These are phyloP conservation scores for Mortierella sp. DNA, from an alignment of 371 early-diverging fungal species.

Conservation along the genomic window DNA sequence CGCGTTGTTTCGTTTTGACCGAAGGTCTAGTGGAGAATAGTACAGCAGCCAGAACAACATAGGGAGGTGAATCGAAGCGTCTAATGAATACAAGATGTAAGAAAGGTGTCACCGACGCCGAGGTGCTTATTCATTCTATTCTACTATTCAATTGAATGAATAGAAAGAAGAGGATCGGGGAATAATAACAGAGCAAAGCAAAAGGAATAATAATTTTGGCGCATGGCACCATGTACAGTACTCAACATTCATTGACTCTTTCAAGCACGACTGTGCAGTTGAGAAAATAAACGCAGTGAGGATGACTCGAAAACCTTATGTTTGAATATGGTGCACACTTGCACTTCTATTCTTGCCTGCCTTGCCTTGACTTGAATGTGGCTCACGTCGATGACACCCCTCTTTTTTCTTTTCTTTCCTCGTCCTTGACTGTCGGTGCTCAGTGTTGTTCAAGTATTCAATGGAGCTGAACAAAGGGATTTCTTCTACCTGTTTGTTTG, in stretches of 20 bases:
- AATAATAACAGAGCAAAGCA: neutral
- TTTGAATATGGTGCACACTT: constrained; percentile 12
- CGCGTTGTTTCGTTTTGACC: neutral
- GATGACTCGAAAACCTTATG: constrained; percentile 31
- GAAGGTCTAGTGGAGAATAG: neutral
- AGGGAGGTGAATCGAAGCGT: neutral
- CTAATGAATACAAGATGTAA: neutral
- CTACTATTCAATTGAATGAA: neutral
- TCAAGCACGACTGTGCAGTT: constrained; percentile 9
- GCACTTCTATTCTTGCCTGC: neutral
- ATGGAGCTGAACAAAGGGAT: neutral
- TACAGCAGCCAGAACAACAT: neutral
- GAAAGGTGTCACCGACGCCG: neutral
- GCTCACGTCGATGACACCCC: constrained; percentile 12
- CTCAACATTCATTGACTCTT: neutral
- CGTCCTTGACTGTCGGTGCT: neutral
- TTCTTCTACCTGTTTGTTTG: neutral
- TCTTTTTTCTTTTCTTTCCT: neutral
- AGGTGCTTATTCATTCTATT: constrained; percentile 10
- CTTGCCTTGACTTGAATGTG: neutral
- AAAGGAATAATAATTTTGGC: constrained; percentile 5
- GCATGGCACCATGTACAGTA: neutral
- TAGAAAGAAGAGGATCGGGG: neutral
- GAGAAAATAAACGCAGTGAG: neutral
- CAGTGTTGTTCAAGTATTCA: neutral